Conservation (phyloP, 2,329 filamentous ascomycete species). For the Penicillium sp. region DNA sequence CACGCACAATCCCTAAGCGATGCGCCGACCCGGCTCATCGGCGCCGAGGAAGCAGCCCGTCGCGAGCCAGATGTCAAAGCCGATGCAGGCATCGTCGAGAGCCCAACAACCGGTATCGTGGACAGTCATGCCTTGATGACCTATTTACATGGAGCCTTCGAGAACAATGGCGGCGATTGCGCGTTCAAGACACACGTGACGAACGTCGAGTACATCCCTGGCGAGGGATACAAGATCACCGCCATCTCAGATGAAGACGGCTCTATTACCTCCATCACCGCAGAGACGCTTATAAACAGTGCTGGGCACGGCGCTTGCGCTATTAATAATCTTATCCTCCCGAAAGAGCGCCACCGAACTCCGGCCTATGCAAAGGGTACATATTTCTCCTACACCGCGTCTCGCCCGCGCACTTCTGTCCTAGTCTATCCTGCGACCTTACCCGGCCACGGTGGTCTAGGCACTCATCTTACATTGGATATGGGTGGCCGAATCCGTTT, state of each 20-base stretch:
- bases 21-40: constrained; percentile 68
- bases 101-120: constrained; percentile 82
- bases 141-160: constrained; percentile 72
- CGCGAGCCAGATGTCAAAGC: constrained; percentile 77
- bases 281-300: constrained; percentile 78
- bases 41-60: constrained; percentile 58
- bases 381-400: constrained; percentile 81
- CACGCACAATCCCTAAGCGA: constrained; percentile 60
- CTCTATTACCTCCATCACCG: constrained; percentile 59
- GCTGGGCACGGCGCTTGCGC: constrained; percentile 76
- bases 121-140: constrained; percentile 86
- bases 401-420: constrained; percentile 64
- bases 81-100: constrained; percentile 73
- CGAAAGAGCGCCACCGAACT: constrained; percentile 51
- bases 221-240: constrained; percentile 72
- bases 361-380: constrained; percentile 90
- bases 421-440: constrained; percentile 86
- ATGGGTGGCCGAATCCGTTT: constrained; percentile 82
- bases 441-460: constrained; percentile 81
- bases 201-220: constrained; percentile 54
- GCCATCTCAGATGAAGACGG: constrained; percentile 47
- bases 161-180: constrained; percentile 72
- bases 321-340: constrained; percentile 78
- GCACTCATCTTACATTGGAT: constrained; percentile 92
- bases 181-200: constrained; percentile 70